Conservation (phyloP, 768 basidiomycete genomes). For the Rhizopogon salebrosus region DNA sequence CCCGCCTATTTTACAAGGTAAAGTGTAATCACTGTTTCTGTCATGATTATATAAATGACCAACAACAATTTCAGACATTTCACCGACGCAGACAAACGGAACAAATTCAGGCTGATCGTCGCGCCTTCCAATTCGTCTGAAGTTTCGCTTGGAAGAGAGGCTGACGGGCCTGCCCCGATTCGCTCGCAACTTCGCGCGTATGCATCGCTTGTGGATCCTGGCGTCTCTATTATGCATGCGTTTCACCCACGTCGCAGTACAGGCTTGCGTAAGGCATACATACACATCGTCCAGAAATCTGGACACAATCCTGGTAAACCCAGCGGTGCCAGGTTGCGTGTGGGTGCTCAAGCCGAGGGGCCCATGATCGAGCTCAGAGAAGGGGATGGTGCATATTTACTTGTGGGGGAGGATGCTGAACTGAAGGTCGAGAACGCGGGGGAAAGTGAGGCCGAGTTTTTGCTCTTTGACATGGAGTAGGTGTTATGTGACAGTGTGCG, state of each 20-base stretch:
- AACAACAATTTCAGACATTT: constrained; percentile 47
- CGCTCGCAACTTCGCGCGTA: constrained; percentile 65
- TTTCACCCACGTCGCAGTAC: constrained; percentile 33
- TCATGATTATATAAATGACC: not conserved
- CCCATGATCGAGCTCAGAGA: constrained; percentile 60
- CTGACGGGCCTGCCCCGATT: constrained; percentile 75
- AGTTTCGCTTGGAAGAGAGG: constrained; percentile 61
- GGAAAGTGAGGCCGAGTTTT: constrained; percentile 59
- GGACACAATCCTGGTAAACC: constrained; percentile 66
- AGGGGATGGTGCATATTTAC: constrained; percentile 83
- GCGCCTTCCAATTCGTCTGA: constrained; percentile 61
- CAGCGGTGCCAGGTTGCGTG: constrained; percentile 51
- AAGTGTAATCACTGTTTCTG: constrained; percentile 2
- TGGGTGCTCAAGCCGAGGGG: constrained; percentile 37
- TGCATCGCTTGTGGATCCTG: constrained; percentile 66
- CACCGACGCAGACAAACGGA: constrained; percentile 73
- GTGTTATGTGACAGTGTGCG: too few relatives aligned
- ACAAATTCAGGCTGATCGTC: constrained; percentile 69
- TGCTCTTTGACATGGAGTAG: constrained; percentile 75
- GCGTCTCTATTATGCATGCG: constrained; percentile 45
- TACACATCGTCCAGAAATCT: constrained; percentile 82
- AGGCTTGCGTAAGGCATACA: constrained; percentile 55
- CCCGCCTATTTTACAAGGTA: constrained; percentile 85
- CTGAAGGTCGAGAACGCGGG: constrained; percentile 60
- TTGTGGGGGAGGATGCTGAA: constrained; percentile 30